Base-by-base conservation (phyloP, 805 yeast genomes). In the Starmerella asiatica region DNA sequence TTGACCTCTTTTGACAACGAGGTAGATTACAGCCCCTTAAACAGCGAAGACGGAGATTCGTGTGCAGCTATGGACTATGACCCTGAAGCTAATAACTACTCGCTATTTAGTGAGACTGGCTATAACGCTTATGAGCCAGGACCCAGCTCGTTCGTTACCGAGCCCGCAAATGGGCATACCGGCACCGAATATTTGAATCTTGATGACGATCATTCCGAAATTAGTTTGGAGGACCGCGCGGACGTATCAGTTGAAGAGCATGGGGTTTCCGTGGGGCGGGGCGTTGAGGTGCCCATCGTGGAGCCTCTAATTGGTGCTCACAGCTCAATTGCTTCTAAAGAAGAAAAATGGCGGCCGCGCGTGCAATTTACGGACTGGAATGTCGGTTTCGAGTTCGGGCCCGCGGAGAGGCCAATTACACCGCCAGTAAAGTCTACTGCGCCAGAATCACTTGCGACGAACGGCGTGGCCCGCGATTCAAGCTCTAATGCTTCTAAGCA, bases 341-440 rank as follows among this genome's bases (percentile, higher is more conserved):
- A 24, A 24, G 28, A 24, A 24, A 9, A 9, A 24, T 24, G 9
- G n/a, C n/a, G n/a, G 8, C 17, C 18, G 8, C 6, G 31, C 6
- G n/a, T 14, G 31, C 8, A 28, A 14, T 28, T 15, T 28, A 15
- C n/a, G 18, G 17, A 16, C 29, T 11, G 27, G 7, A 7, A 28
- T 29, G 39, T 20, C 28, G 40, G 36, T 8, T 31, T 23, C 37
- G 41, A 33, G 4, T 24, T 27, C 28, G 32, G 38, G 12, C 31
- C 37, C 8, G 26, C 11, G 26, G 26, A 23, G 26, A 23, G 9
- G 9, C 26, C 7, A 7, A 23, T 7, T 23, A 23, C 26, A 23
- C 11, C 26, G 26, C 26, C 26, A 23, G 26, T 11, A 7, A 11
- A 23, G 26, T 11, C 9, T 11, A 23, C 9, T 23, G 26, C 7